Base-by-base conservation (phyloP, 192 early-diverging fungal species). In the Coemansia sp. region DNA sequence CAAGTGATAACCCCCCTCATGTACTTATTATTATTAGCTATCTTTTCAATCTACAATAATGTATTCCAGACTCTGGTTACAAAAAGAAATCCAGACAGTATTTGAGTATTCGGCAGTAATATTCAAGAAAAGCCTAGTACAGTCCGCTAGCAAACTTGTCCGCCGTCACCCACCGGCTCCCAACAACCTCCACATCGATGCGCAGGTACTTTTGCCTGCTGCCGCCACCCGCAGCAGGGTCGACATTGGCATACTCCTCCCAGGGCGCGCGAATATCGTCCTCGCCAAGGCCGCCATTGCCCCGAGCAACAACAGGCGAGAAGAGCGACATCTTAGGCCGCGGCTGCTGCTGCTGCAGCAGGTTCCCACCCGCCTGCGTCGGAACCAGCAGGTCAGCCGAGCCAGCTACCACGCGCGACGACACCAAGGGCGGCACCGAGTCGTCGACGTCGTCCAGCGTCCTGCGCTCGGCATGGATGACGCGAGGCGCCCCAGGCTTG, bases 111-210 rank as follows among this genome's bases (percentile, higher is more conserved):
- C 24, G 24, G 24, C 24, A 27, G 24, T 27, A 27, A 27, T 27
- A 27, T 27, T 27, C 24, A 27, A 27, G 24, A 27, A 27, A 27
- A 27, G 24, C 24, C 35, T 66, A 73, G 61, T 75, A 81, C 2
- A 81, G 59, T 0, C 79, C 79, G 24, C 67, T 61, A 27, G 79
- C 79, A 70, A 81, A 81, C 67, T 81, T 83, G 50, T 83, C 80
- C 1, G 74, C 80, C 16, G 80, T 83, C 10, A 83, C 80, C 74
- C 74, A 78, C 41, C 73, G 64, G 72, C 80, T 83, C 9, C 89
- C 86, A 29, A 91, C 85, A 34, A 93, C 89, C 69, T 91, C 87
- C 34, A 93, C 84, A 73, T 93, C 91, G 27, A 93, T 77, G 27
- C 88, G 85, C 75, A 93, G 64, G 67, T 89, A 91, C 62, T 78